These are phyloP conservation scores for Trichoderma gamsii DNA, from an alignment of 495 filamentous ascomycete species.

Conservation along the genomic window DNA sequence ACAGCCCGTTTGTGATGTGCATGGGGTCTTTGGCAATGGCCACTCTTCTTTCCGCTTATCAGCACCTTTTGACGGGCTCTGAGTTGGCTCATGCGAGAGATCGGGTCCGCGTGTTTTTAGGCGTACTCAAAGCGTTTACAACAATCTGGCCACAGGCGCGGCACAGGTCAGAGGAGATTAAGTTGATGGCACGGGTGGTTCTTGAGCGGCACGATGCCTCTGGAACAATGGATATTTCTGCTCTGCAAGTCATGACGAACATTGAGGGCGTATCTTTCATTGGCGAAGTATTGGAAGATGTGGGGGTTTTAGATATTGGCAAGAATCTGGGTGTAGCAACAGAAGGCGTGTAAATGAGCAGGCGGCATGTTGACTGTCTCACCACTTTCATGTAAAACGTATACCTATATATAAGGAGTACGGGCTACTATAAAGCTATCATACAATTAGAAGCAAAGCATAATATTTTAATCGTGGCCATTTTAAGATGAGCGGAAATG, in stretches of 20 bases:
- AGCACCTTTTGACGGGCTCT: not conserved
- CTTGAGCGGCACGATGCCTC: not conserved
- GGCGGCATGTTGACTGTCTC: not conserved
- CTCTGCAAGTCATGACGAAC: not conserved
- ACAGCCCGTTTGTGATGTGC: constrained; percentile 7
- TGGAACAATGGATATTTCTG: not conserved
- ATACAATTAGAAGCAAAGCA: no score
- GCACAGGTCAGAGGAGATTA: not conserved
- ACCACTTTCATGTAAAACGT: no score
- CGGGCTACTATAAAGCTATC: no score
- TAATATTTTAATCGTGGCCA: no score
- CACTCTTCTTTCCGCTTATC: not conserved
- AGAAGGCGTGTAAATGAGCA: not conserved
- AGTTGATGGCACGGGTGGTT: not conserved
- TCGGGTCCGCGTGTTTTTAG: not conserved
- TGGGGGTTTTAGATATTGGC: not conserved
- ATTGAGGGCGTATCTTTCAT: not conserved
- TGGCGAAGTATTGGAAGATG: not conserved
- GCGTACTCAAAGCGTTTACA: not conserved
- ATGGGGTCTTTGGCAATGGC: not conserved
- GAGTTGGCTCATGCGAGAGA: not conserved
- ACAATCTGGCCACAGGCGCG: not conserved
- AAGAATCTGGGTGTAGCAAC: not conserved
- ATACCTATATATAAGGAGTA: no score
- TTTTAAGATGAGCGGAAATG: no score